phyloP scores from a whole-genome alignment of 257 asterid species.

The Solanum stenotomum region DNA sequence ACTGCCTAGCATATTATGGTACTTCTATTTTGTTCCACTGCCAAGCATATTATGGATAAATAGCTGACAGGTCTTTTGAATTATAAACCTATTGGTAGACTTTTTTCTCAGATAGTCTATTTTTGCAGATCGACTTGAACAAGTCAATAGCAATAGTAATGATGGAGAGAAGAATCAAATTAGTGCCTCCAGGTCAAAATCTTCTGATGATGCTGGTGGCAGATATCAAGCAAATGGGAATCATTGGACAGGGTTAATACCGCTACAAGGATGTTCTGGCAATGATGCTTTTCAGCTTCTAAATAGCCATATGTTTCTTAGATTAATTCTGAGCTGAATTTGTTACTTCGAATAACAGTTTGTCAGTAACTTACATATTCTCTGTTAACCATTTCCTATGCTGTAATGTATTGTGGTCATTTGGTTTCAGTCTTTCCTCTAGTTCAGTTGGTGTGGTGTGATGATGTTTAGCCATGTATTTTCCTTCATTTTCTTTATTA shows the following conservation, averaged over 20 bases:
- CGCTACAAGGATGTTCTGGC: conserved; percentile 55
- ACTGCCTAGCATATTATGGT: neutral
- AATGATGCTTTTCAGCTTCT: conserved; percentile 68
- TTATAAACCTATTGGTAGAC: neutral
- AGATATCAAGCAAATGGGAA: conserved; percentile 30
- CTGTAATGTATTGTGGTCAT: neutral
- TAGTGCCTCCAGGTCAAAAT: conserved; percentile 32
- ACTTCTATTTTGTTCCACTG: neutral
- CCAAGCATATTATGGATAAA: neutral
- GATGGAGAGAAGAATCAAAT: conserved; percentile 55
- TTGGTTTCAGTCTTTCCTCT: neutral
- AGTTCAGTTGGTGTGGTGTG: neutral
- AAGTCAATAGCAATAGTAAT: conserved; percentile 37
- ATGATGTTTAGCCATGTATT: neutral
- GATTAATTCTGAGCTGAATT: neutral
- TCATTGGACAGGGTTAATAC: conserved; percentile 35
- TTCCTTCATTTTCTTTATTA: neutral
- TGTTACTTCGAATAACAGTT: neutral
- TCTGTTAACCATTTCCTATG: neutral
- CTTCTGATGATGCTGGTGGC: conserved; percentile 45
- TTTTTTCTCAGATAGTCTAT: neutral
- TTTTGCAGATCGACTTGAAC: conserved; percentile 56
- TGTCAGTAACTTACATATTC: neutral
- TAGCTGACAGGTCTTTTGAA: neutral
- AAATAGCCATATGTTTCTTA: conserved; percentile 46